Conservation (phyloP, 164 flowering plant genomes). For the Aristolochia californica region DNA sequence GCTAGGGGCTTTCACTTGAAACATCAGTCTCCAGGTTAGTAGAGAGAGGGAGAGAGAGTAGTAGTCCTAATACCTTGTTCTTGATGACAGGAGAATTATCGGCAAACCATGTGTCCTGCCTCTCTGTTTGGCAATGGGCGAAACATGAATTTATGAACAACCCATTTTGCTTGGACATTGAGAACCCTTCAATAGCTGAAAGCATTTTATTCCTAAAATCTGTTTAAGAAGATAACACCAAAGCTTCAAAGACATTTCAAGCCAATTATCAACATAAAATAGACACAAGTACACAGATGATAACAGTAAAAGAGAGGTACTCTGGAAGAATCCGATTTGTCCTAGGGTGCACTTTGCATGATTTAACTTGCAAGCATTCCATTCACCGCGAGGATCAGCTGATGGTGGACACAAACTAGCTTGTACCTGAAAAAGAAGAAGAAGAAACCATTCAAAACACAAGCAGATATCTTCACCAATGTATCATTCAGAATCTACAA, state of each 20-base stretch:
- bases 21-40: too few species aligned
- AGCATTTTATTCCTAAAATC: slow-evolving; percentile 81
- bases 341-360: slow-evolving; percentile 41
- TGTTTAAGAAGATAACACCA: slow-evolving; percentile 18
- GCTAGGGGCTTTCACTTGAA: too few species aligned
- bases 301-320: slow-evolving; percentile 16
- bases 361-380: slow-evolving; percentile 55
- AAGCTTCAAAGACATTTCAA: background rate
- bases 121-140: slow-evolving; percentile 76
- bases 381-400: slow-evolving; percentile 67
- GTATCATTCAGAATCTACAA: background rate
- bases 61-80: slow-evolving; percentile 36
- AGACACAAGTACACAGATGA: background rate
- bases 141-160: slow-evolving; percentile 66
- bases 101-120: slow-evolving; percentile 67
- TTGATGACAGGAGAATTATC: slow-evolving; percentile 40
- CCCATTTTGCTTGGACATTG: slow-evolving; percentile 43
- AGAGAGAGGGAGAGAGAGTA: background rate
- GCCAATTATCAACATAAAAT: too few species aligned
- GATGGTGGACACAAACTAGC: slow-evolving; percentile 61
- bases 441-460: background rate
- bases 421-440: slow-evolving; percentile 41
- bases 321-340: slow-evolving; percentile 67
- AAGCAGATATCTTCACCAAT: background rate
- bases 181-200: slow-evolving; percentile 37